A percentile compares a stretch with the other conserved stretches of the same genome.
These are phyloP conservation scores for Boletellus sp. DNA, from an alignment of 1,284 basidiomycete genomes.

Conservation along the genomic window DNA sequence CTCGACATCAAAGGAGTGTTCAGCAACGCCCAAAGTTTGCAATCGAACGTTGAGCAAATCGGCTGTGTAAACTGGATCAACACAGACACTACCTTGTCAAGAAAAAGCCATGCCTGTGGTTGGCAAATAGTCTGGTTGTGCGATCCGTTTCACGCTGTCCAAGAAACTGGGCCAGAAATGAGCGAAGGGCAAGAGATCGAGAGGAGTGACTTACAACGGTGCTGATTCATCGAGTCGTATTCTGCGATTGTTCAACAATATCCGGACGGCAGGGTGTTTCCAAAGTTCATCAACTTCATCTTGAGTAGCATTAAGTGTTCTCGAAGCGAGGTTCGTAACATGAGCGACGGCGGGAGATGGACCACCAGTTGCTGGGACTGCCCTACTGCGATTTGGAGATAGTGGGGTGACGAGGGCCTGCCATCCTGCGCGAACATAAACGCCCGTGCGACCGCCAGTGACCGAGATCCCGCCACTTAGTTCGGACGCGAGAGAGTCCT, in stretches of 20 bases:
- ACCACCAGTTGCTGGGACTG: slow-evolving; percentile 35
- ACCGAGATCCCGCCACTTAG: slow-evolving; percentile 61
- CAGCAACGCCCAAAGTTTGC: slow-evolving; percentile 74
- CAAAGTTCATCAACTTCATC: slow-evolving; percentile 60
- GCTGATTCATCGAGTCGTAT: slow-evolving; percentile 74
- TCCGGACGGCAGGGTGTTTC: slow-evolving; percentile 61
- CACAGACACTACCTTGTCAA: background rate
- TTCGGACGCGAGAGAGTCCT: slow-evolving; percentile 64
- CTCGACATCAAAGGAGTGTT: slow-evolving; percentile 67
- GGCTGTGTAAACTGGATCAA: slow-evolving; percentile 37
- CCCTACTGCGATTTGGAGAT: slow-evolving; percentile 41
- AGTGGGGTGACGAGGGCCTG: slow-evolving; percentile 51
- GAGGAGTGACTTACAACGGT: slow-evolving; percentile 51
- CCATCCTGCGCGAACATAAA: slow-evolving; percentile 67
- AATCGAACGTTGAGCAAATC: slow-evolving; percentile 75
- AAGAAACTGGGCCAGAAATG: slow-evolving; percentile 53
- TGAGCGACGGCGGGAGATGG: slow-evolving; percentile 37
- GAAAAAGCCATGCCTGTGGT: slow-evolving; percentile 47
- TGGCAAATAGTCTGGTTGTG: slow-evolving; percentile 65
- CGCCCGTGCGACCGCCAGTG: slow-evolving; percentile 54
- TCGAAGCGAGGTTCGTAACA: slow-evolving; percentile 51
- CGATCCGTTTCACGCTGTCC: slow-evolving; percentile 59
- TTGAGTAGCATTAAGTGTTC: slow-evolving; percentile 46
- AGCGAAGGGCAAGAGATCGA: slow-evolving; percentile 2
- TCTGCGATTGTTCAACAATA: slow-evolving; percentile 52